These are phyloP conservation scores for Vicia faba DNA, from an alignment of 306 rosid genomes.

Conservation along the genomic window DNA sequence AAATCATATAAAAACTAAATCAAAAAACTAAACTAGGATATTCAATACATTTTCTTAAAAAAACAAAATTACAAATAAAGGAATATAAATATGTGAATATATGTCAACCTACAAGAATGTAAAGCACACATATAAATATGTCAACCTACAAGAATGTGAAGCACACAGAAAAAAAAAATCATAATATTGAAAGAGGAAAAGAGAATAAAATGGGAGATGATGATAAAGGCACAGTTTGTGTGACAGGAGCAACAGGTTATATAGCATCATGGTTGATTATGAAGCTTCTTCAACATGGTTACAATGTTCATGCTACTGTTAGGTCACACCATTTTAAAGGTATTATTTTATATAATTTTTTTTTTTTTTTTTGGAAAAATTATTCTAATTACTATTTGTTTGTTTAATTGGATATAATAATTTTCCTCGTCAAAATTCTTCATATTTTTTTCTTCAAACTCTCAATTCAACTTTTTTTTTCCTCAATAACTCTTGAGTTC, in stretches of 20 bases:
- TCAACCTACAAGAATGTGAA: neutral
- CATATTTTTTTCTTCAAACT: too few relatives aligned
- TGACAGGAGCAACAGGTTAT: conserved; percentile 66
- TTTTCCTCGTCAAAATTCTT: too few relatives aligned
- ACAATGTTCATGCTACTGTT: conserved; percentile 52
- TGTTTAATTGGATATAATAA: neutral
- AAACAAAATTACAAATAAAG: too few relatives aligned
- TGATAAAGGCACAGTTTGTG: conserved; percentile 53
- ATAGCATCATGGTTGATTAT: conserved; percentile 64
- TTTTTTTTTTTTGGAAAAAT: neutral
- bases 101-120: neutral
- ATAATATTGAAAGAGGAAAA: neutral
- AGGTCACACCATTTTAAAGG: conserved; percentile 52
- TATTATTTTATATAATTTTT: neutral
- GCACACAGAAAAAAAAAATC: neutral
- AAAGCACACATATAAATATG: neutral
- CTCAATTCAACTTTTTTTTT: too few relatives aligned
- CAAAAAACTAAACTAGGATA: too few relatives aligned
- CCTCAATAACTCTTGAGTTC: too few relatives aligned
- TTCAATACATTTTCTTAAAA: too few relatives aligned
- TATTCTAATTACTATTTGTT: neutral
- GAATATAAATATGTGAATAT: neutral
- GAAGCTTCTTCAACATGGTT: conserved; percentile 63
- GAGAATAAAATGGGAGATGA: conserved; percentile 35
- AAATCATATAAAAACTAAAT: too few relatives aligned